Conservation (phyloP, 202 grass and related monocot species). For the Zoysia matrella region DNA sequence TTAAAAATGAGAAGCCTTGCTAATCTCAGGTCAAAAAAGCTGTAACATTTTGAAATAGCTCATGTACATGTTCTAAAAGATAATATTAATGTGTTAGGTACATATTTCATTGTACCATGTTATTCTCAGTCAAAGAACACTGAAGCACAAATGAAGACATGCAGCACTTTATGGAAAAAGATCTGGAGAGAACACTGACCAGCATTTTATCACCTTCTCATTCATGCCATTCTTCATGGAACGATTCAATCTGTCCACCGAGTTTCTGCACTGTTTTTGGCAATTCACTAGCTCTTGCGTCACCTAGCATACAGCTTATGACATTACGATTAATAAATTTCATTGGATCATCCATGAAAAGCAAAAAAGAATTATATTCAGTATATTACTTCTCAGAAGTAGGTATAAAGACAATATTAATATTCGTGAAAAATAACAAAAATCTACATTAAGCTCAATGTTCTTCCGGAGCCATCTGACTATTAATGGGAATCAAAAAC, state of each 20-base stretch:
- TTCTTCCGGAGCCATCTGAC: neutral
- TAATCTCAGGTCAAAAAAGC: neutral
- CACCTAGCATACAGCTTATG: constrained; percentile 2
- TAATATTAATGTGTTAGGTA: too few species aligned
- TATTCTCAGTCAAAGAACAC: neutral
- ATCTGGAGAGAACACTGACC: neutral
- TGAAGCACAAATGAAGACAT: neutral
- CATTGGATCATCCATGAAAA: neutral
- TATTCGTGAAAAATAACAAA: constrained; percentile 7
- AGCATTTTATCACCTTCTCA: neutral
- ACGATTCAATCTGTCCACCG: neutral
- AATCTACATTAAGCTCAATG: neutral
- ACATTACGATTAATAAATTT: neutral
- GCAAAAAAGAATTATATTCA: constrained; percentile 28
- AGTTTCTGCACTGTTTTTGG: neutral
- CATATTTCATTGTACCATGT: neutral
- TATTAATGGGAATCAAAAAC: constrained; percentile 5
- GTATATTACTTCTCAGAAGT: neutral
- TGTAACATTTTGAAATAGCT: neutral
- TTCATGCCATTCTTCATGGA: neutral
- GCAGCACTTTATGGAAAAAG: neutral
- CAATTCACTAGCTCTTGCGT: neutral
- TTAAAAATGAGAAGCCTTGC: neutral
- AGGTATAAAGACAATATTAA: neutral
- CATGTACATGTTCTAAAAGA: neutral